Evolutionary conservation across 768 basidiomycete species (phyloP).

Genomic region (Royoungia palumana): DNA sequence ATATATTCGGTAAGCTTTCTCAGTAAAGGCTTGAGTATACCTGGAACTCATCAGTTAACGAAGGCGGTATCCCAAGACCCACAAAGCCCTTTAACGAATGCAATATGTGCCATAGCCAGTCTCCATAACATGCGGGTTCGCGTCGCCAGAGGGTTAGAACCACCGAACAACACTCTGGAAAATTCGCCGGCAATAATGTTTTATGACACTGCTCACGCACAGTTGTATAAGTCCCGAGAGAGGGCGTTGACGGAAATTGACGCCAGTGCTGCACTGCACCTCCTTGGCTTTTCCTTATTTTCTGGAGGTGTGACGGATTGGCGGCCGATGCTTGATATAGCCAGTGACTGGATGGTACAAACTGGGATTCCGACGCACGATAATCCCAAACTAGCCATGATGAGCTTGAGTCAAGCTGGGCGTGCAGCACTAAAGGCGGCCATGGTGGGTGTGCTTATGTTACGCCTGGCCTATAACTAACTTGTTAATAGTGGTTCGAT

Average conservation of each 20-base stretch:
- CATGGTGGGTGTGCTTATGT: slow-evolving; percentile 50
- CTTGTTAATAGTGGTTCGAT: slow-evolving; percentile 64
- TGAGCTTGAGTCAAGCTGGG: slow-evolving; percentile 49
- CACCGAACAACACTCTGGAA: slow-evolving; percentile 50
- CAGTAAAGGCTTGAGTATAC: slow-evolving; percentile 1
- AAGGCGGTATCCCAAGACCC: slow-evolving; percentile 60
- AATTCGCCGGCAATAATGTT: slow-evolving; percentile 60
- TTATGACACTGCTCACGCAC: slow-evolving; percentile 64
- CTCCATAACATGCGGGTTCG: slow-evolving; percentile 64
- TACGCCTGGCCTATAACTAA: slow-evolving; percentile 9
- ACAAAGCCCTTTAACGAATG: slow-evolving; percentile 66
- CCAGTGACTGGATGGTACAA: slow-evolving; percentile 73
- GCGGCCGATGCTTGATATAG: slow-evolving; percentile 64
- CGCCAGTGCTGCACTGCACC: slow-evolving; percentile 74
- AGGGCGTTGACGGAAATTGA: slow-evolving; percentile 61
- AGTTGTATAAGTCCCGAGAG: slow-evolving; percentile 54
- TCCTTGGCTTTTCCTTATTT: slow-evolving; percentile 70
- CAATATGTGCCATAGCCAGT: slow-evolving; percentile 72
- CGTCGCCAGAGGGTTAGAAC: slow-evolving; percentile 59
- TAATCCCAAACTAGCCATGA: slow-evolving; percentile 58
- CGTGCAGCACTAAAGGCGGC: slow-evolving; percentile 66
- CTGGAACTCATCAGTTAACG: slow-evolving; percentile 12
- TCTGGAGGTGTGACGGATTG: slow-evolving; percentile 68
- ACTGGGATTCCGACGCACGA: slow-evolving; percentile 61
- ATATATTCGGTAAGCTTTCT: slow-evolving; percentile 57